Base-by-base conservation (phyloP, 2,329 filamentous ascomycete genomes). In the Beauveria sp. region DNA sequence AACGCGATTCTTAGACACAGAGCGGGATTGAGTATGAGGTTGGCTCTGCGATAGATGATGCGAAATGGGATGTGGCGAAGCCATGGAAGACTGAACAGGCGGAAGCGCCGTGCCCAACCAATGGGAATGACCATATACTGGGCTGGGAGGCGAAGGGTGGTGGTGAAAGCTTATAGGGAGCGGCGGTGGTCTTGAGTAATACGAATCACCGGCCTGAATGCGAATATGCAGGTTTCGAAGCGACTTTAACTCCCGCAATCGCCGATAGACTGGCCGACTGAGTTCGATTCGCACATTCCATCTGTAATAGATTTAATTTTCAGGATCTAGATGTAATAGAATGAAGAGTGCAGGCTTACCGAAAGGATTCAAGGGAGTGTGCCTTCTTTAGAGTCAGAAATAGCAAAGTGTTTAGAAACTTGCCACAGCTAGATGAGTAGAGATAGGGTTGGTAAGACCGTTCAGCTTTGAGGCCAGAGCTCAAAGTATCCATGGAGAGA, bases 281-380 rank as follows among this genome's bases (percentile, higher is more conserved):
- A 88, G 76, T 69, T 88, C 85, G 60, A 88, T 80, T 7, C 83
- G 79, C 60, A 87, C 82, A 68, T 88, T 85, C 85, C 85, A 88
- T 65, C 81, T 85, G 49, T 22, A 51, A 59, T 38, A 26, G 38
- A 61, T 43, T 64, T 48, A 28, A 53, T 20, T 10, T 28, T 60
- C 31, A 51, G 24, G 16, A 50, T 42, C 49, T 40, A 31, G 9
- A 28, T 45, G 55, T 58, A 53, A 7, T 20, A 31, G n/a, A 31
- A 28, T 4, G 18, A 24, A 20, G 24, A 16, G 51, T 26, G n/a
- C 34, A 45, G 28, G 71, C 80, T 64, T 67, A 85, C 82, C 74
- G 76, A 67, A 88, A 86, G 3, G 75, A 75, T 68, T 88, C 84
- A 26, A 88, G 75, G 1, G 76, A 73, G 49, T 72, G 77, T 31